Conservation (phyloP, 345 rosid genomes). For the Trapa bicornis region DNA sequence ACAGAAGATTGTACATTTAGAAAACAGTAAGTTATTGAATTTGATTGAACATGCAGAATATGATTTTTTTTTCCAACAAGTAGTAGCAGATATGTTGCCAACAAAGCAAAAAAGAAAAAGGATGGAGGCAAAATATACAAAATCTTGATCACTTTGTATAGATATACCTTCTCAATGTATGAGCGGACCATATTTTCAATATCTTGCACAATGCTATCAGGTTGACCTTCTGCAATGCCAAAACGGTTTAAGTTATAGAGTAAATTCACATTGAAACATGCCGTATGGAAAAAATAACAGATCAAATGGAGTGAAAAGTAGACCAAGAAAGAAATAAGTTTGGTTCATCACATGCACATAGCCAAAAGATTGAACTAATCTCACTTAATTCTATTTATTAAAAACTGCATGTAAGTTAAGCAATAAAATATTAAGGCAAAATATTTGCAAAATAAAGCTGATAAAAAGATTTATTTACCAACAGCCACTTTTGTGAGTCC, state of each 20-base stretch:
- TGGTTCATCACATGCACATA: not conserved
- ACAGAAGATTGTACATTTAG: not conserved
- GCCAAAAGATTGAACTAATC: not conserved
- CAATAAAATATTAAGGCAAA: not conserved
- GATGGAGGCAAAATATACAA: not conserved
- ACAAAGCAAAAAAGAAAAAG: not conserved
- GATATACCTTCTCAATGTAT: conserved; percentile 84
- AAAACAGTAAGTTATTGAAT: not conserved
- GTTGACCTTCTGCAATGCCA: conserved; percentile 75
- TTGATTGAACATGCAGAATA: not conserved
- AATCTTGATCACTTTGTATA: not conserved
- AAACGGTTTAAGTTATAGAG: conserved; percentile 7
- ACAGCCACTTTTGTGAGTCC: conserved; percentile 99
- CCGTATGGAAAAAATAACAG: not conserved
- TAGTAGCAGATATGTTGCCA: not conserved
- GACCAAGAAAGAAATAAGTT: not conserved
- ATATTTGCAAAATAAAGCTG: not conserved
- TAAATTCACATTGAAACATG: not conserved
- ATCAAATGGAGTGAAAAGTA: not conserved
- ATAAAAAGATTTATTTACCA: conserved; percentile 35
- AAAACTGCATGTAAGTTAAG: not conserved
- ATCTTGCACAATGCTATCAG: conserved; percentile 85
- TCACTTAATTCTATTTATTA: not conserved
- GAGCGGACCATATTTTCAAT: conserved; percentile 98
- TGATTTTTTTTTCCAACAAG: not conserved